These are phyloP conservation scores for Nicotiana otophora DNA, from an alignment of 257 asterid species.

Conservation along the genomic window DNA sequence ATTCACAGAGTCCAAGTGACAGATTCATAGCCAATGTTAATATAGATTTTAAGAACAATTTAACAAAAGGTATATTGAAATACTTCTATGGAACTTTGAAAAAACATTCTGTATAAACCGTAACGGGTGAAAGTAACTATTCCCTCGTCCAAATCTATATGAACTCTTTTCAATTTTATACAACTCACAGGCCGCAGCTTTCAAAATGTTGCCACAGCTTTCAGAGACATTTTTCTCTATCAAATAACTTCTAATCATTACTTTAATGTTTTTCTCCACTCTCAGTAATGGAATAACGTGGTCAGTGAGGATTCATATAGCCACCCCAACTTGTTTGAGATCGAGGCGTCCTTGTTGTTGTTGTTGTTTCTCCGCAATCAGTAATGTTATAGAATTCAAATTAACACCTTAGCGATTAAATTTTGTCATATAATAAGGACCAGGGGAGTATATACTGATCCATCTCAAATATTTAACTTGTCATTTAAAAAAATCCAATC, in stretches of 20 bases:
- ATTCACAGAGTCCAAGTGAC: not conserved
- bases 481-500: not conserved
- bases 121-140: not conserved
- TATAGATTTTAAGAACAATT: not conserved
- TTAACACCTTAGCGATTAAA: not conserved
- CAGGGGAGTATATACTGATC: not conserved
- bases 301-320: no score
- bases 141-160: not conserved
- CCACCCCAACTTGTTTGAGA: no score
- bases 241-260: not conserved
- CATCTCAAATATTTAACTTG: not conserved
- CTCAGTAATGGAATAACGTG: no score
- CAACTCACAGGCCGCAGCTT: not conserved
- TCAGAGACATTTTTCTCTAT: not conserved
- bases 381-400: not conserved
- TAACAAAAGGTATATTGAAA: not conserved
- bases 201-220: not conserved
- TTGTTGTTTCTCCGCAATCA: not conserved
- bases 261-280: not conserved
- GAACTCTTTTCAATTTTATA: not conserved
- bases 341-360: no score
- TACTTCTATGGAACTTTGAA: not conserved
- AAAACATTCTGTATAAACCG: not conserved
- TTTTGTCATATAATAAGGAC: not conserved
- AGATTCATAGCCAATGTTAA: not conserved